Percentiles rank a stretch among this genome's conserved stretches.
These are phyloP conservation scores for Cyberlindnera euphorbiiphila DNA, from an alignment of 805 yeast genomes.

Conservation along the genomic window DNA sequence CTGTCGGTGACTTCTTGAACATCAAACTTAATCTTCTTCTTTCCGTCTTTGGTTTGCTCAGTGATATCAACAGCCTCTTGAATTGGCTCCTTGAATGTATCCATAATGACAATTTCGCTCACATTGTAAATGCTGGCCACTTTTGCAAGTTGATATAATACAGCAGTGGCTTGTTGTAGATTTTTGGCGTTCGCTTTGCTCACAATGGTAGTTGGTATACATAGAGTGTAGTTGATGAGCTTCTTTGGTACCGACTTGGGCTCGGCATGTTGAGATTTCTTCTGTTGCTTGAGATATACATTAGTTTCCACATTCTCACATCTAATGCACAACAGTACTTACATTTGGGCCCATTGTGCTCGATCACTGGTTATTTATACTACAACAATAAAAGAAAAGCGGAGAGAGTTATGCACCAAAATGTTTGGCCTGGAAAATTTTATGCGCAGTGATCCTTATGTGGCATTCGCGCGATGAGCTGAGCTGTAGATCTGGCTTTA, in stretches of 20 bases:
- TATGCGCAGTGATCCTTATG: conserved; percentile 11
- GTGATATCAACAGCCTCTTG: conserved; percentile 20
- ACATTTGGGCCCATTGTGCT: conserved; percentile 5
- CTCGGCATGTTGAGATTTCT: conserved; percentile 6
- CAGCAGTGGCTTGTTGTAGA: conserved; percentile 67
- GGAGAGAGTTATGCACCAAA: conserved; percentile 11
- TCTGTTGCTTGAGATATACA: conserved; percentile 1
- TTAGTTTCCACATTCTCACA: not conserved
- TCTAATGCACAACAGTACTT: not conserved
- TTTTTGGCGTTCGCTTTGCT: conserved; percentile 52
- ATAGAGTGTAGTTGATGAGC: conserved; percentile 46
- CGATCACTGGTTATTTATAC: not conserved
- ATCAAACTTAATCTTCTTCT: conserved; percentile 33
- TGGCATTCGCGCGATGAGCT: conserved; percentile 13
- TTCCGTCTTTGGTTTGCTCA: conserved; percentile 21
- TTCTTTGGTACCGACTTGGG: conserved; percentile 7
- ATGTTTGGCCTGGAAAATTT: conserved; percentile 9
- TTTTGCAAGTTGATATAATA: conserved; percentile 76
- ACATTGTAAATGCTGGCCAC: conserved; percentile 67
- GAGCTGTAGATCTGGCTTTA: not conserved
- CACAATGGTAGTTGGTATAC: conserved; percentile 70
- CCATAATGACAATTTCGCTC: conserved; percentile 69
- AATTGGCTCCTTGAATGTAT: conserved; percentile 36
- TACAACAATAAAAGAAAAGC: no score
- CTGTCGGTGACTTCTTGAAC: conserved; percentile 25